Conservation (phyloP, 345 rosid genomes). For the Anastatica hierochuntica region DNA sequence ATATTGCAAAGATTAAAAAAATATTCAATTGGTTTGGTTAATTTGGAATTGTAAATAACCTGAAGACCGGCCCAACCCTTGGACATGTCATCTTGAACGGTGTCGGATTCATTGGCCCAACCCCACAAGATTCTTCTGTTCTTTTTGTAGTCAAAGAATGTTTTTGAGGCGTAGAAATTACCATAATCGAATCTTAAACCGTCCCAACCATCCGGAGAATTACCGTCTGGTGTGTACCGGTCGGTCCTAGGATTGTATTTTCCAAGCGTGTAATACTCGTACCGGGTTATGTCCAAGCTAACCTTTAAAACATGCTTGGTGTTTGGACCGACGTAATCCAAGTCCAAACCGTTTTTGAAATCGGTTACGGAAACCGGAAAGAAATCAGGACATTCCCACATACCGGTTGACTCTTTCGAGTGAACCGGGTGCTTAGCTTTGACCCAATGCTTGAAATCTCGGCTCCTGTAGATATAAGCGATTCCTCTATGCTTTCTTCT, state of each 20-base stretch:
- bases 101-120: conserved; percentile 79
- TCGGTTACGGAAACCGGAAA: conserved; percentile 43
- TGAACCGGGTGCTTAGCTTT: conserved; percentile 68
- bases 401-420: conserved; percentile 38
- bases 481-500: conserved; percentile 45
- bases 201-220: conserved; percentile 55
- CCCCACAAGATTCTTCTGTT: conserved; percentile 62
- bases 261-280: conserved; percentile 66
- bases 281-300: conserved; percentile 64
- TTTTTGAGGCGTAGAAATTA: conserved; percentile 78
- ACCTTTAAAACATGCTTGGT: conserved; percentile 58
- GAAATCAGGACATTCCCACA: no score
- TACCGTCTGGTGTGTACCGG: conserved; percentile 46
- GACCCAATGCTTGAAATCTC: conserved; percentile 54
- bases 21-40: neutral
- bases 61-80: conserved; percentile 92
- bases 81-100: conserved; percentile 13
- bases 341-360: conserved; percentile 40
- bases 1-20: neutral
- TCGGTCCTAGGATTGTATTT: conserved; percentile 33
- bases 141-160: conserved; percentile 51
- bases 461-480: conserved; percentile 50
- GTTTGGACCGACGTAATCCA: conserved; percentile 13
- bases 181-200: conserved; percentile 75
- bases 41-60: conserved; percentile 21